These are phyloP conservation scores for Phanerochaete sordida DNA, from an alignment of 768 basidiomycete genomes.

Conservation along the genomic window DNA sequence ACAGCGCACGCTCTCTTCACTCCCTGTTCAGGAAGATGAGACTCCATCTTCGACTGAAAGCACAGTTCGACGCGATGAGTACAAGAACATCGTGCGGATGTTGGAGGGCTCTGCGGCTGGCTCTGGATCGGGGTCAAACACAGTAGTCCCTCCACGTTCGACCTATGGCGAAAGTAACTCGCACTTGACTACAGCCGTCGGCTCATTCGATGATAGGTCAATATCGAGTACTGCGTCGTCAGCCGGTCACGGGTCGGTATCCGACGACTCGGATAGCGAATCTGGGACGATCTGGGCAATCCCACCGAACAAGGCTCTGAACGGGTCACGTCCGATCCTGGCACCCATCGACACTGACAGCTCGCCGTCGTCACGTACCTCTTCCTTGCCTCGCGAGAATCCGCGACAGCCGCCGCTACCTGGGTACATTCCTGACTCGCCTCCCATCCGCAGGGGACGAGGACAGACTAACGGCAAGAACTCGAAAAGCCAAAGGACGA, in stretches of 20 bases:
- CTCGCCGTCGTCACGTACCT: slow-evolving; percentile 13
- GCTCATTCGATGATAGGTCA: background rate
- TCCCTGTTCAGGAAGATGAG: slow-evolving; percentile 16
- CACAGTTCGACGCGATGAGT: slow-evolving; percentile 13
- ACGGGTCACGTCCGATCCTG: slow-evolving; percentile 16
- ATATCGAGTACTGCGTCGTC: background rate
- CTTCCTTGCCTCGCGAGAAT: slow-evolving; percentile 12
- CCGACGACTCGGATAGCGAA: slow-evolving; percentile 49
- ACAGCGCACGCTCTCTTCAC: slow-evolving; percentile 13
- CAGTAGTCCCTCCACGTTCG: background rate
- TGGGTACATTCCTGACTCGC: slow-evolving; percentile 19
- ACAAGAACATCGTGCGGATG: background rate
- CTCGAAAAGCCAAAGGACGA: slow-evolving; percentile 22
- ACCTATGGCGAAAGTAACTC: background rate
- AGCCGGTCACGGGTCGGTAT: background rate
- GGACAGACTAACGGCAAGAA: slow-evolving; percentile 11
- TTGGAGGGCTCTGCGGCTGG: background rate
- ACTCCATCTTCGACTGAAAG: slow-evolving; percentile 10
- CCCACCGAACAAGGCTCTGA: slow-evolving; percentile 25
- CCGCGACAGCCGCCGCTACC: slow-evolving; percentile 15
- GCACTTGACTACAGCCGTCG: background rate
- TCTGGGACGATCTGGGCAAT: slow-evolving; percentile 44
- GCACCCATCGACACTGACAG: slow-evolving; percentile 25
- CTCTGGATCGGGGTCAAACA: background rate
- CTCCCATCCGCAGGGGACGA: slow-evolving; percentile 12